Evolutionary conservation across 176 grass and related monocot species (phyloP).

Genomic region (Triticum dicoccoides): DNA sequence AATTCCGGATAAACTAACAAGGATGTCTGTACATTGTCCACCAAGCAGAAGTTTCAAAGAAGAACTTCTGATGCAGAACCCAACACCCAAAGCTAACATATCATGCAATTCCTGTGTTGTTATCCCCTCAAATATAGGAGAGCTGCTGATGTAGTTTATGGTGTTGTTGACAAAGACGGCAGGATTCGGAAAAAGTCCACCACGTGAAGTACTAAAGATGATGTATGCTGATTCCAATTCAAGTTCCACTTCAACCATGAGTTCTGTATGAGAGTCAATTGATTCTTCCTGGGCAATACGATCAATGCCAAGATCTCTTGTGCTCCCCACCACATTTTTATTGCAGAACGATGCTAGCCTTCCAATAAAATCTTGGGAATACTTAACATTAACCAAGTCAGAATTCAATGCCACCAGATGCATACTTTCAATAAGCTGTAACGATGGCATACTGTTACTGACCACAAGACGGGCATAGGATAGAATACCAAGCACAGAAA

Average conservation of each 20-base stretch:
- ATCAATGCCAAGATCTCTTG: conserved; percentile 19
- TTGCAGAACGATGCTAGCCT: conserved; percentile 47
- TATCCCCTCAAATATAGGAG: conserved; percentile 23
- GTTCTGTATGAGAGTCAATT: conserved; percentile 24
- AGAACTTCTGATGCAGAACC: conserved; percentile 55
- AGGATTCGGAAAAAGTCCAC: conserved; percentile 29
- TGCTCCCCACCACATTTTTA: conserved; percentile 30
- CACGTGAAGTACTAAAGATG: conserved; percentile 49
- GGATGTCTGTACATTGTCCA: conserved; percentile 41
- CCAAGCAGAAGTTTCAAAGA: conserved; percentile 49
- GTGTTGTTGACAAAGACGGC: conserved; percentile 13
- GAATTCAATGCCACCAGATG: conserved; percentile 31
- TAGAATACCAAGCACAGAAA: conserved; percentile 16
- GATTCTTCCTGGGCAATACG: conserved; percentile 25
- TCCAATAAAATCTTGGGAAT: conserved; percentile 54
- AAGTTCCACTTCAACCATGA: conserved; percentile 48
- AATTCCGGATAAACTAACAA: conserved; percentile 51
- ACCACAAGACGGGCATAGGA: background rate
- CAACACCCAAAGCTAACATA: conserved; percentile 45
- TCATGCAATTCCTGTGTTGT: conserved; percentile 35
- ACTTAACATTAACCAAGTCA: conserved; percentile 36
- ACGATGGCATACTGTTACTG: conserved; percentile 19
- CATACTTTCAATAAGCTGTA: conserved; percentile 54
- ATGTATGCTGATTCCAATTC: conserved; percentile 57
- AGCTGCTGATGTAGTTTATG: conserved; percentile 39